Base-by-base conservation (phyloP, 192 early-diverging fungal species). In the Coemansia sp. region DNA sequence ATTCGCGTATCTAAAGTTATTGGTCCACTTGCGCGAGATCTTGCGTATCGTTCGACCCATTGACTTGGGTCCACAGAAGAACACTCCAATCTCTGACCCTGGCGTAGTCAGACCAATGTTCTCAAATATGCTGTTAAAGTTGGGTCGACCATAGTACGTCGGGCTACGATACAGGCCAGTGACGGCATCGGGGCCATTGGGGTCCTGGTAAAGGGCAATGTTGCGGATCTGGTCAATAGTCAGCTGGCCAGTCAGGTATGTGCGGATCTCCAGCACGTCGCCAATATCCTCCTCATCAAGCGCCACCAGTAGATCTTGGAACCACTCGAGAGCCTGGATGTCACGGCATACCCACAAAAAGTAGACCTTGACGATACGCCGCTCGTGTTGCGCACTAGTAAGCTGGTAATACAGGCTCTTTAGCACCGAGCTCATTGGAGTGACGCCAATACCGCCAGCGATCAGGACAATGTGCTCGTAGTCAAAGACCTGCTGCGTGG, bases 81-180 rank as follows among this genome's bases (percentile, higher is more conserved):
- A 94, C 38, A 95, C 92, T 18, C 93, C 94, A 10, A 95, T 88
- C 44, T 91, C 87, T 0, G 86, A 73, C 2, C 76, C 65, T 1
- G 88, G 73, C 59, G 86, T 85, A 47, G 79, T 77, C 40, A 72
- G 84, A 12, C 84, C 83, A 20, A 90, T 79, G 46, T 89, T 81
- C 29, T 79, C 68, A 66, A 95, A 91, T 51, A 94, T 89, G 46
- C 78, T 75, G 52, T 84, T 68, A 82, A 91, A 95, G 73, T 91
- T 90, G 27, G 94, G 94, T 12, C 94, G 87, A 15, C 94, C 94
- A 74, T 89, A 93, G 80, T 92, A 90, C 59, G 89, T 91, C 51
- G 86, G 79, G 31, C 85, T 88, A 49, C 83, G 77, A 20, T 78
- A 72, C 66, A 93, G 72, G 20, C 90, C 90, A 2, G 92, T 93